Percentiles rank a stretch among this genome's conserved stretches.
Conservation (phyloP, 805 yeast genomes). For the Wickerhamiella galacta region DNA sequence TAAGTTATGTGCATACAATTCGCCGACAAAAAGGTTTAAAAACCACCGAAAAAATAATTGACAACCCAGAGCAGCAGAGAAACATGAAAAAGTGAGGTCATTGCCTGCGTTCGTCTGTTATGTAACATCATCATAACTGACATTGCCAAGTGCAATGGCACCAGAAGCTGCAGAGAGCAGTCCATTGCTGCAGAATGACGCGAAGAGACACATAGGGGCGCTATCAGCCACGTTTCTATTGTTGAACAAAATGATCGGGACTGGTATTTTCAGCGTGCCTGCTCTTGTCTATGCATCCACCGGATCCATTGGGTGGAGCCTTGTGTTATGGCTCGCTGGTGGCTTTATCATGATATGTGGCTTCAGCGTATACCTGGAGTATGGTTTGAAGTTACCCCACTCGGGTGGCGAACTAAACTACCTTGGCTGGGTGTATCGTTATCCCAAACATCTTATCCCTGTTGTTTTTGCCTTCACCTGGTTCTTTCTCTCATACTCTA, state of each 20-base stretch:
- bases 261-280: conserved; percentile 57
- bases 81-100: background rate
- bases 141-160: too few species aligned
- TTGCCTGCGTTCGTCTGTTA: too few species aligned
- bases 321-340: conserved; percentile 46
- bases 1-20: conserved; percentile 66
- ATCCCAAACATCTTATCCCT: conserved; percentile 38
- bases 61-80: conserved; percentile 77
- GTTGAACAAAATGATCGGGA: conserved; percentile 55
- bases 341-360: conserved; percentile 40
- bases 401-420: conserved; percentile 59
- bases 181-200: too few species aligned
- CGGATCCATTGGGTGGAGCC: conserved; percentile 42
- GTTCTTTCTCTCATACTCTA: conserved; percentile 42
- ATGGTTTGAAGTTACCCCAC: conserved; percentile 46
- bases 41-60: conserved; percentile 77
- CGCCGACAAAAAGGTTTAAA: conserved; percentile 78
- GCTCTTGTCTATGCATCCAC: conserved; percentile 39
- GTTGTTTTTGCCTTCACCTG: conserved; percentile 34
- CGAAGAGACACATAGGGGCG: conserved; percentile 19
- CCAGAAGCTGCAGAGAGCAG: too few species aligned
- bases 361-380: conserved; percentile 43
- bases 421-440: conserved; percentile 37
- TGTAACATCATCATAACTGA: too few species aligned
- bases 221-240: conserved; percentile 28